A percentile compares a stretch with the other conserved stretches of the same genome.
Evolutionary conservation across 176 grass and related monocot species (phyloP).

Genomic region (Typha latifolia): DNA sequence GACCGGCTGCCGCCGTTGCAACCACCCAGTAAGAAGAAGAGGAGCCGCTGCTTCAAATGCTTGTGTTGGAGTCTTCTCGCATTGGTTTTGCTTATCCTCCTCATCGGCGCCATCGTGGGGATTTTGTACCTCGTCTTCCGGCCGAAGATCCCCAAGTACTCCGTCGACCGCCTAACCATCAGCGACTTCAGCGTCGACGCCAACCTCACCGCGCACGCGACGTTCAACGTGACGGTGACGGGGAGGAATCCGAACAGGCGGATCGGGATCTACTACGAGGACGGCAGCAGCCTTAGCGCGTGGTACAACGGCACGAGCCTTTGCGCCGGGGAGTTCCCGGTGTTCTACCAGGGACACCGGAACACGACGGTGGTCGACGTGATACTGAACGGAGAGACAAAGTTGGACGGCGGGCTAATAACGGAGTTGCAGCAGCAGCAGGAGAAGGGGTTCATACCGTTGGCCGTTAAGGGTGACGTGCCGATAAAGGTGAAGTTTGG

Average conservation of each 20-base stretch:
- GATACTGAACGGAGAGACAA: constrained; percentile 36
- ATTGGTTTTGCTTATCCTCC: constrained; percentile 25
- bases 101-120: constrained; percentile 53
- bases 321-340: constrained; percentile 55
- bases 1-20: constrained; percentile 7
- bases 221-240: constrained; percentile 60
- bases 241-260: constrained; percentile 55
- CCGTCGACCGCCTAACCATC: constrained; percentile 49
- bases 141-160: constrained; percentile 78
- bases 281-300: constrained; percentile 42
- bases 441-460: constrained; percentile 40
- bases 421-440: constrained; percentile 25
- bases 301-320: constrained; percentile 60
- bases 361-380: constrained; percentile 40
- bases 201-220: constrained; percentile 22
- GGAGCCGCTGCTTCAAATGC: constrained; percentile 55
- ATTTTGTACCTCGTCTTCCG: constrained; percentile 73
- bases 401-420: constrained; percentile 37
- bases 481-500: constrained; percentile 75
- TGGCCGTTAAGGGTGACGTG: constrained; percentile 40
- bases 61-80: constrained; percentile 49
- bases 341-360: constrained; percentile 82
- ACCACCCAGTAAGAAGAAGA: constrained; percentile 8
- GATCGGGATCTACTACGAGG: constrained; percentile 80
- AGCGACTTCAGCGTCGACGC: constrained; percentile 38